Percentiles rank a stretch among this genome's conserved stretches.
Evolutionary conservation across 2,329 filamentous ascomycete genomes (phyloP).

Genomic region (Aspergillus sp.): DNA sequence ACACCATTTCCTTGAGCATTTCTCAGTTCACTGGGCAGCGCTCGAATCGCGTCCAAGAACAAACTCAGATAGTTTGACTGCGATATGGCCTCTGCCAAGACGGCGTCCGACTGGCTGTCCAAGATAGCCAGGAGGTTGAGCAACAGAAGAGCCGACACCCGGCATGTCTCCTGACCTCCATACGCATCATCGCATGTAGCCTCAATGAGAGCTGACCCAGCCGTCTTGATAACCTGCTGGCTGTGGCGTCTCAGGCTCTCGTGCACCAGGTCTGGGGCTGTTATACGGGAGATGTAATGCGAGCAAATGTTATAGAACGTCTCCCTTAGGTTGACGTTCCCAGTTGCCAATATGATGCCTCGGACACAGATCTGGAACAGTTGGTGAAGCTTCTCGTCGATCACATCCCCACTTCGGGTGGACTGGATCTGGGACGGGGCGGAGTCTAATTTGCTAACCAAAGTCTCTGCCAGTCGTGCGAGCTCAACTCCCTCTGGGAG

Average conservation of each 20-base stretch:
- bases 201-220: conserved; percentile 77
- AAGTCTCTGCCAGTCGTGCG: conserved; percentile 70
- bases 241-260: conserved; percentile 46
- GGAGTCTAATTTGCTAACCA: conserved; percentile 38
- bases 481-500: conserved; percentile 69
- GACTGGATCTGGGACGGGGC: conserved; percentile 34
- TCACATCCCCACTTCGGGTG: conserved; percentile 58
- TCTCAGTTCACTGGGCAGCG: conserved; percentile 68
- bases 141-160: conserved; percentile 81
- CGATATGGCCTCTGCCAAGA: conserved; percentile 73
- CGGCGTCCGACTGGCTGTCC: conserved; percentile 65
- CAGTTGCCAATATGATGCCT: conserved; percentile 70
- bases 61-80: conserved; percentile 88
- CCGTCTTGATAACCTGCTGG: conserved; percentile 68
- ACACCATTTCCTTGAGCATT: conserved; percentile 54
- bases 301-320: conserved; percentile 90
- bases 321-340: conserved; percentile 68
- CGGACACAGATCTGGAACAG: conserved; percentile 83
- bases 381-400: conserved; percentile 85
- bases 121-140: conserved; percentile 72
- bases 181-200: conserved; percentile 91
- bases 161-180: conserved; percentile 73
- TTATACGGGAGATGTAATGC: conserved; percentile 71
- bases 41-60: conserved; percentile 79
- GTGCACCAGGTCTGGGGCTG: conserved; percentile 44